These are phyloP conservation scores for Cladosporium sp. DNA, from an alignment of 2,329 filamentous ascomycete genomes.

Conservation along the genomic window DNA sequence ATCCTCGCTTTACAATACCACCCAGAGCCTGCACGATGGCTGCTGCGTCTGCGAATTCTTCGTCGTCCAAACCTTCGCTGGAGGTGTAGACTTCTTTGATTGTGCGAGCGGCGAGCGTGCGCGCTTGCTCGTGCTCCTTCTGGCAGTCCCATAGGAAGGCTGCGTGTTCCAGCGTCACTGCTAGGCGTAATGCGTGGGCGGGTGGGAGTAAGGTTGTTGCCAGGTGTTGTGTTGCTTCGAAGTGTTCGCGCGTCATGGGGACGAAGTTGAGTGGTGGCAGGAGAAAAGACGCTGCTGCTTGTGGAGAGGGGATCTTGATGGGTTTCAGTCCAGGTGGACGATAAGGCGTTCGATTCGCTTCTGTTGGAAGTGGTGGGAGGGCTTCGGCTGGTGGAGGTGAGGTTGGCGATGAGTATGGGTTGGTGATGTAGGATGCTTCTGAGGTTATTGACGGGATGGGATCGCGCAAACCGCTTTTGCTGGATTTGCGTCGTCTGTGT, in stretches of 20 bases:
- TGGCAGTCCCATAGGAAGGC: slow-evolving; percentile 92
- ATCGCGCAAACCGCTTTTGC: slow-evolving; percentile 36
- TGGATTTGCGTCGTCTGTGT: slow-evolving; percentile 17
- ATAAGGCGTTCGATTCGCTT: slow-evolving; percentile 29
- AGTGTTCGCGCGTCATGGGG: slow-evolving; percentile 73
- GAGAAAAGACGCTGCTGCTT: slow-evolving; percentile 62
- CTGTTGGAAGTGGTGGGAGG: slow-evolving; percentile 22
- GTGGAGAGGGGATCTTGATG: slow-evolving; percentile 28
- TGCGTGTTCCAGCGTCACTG: slow-evolving; percentile 85
- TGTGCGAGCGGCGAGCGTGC: slow-evolving; percentile 71
- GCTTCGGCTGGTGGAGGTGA: slow-evolving; percentile 36
- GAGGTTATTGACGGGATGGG: slow-evolving; percentile 45
- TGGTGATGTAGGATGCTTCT: slow-evolving; percentile 48
- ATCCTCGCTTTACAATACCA: slow-evolving; percentile 80
- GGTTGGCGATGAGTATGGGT: slow-evolving; percentile 42
- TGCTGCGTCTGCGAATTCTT: slow-evolving; percentile 89
- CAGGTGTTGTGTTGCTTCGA: slow-evolving; percentile 68
- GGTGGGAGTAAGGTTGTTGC: slow-evolving; percentile 75
- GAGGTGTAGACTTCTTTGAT: slow-evolving; percentile 90
- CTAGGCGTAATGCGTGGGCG: slow-evolving; percentile 82
- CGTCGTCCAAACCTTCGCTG: slow-evolving; percentile 87
- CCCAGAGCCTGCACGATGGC: slow-evolving; percentile 81
- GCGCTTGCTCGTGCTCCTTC: slow-evolving; percentile 71
- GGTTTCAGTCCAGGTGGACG: slow-evolving; percentile 39
- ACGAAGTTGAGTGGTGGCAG: slow-evolving; percentile 77